phyloP scores from a whole-genome alignment of 2,329 filamentous ascomycete genomes.

The Cryphonectria japonica region DNA sequence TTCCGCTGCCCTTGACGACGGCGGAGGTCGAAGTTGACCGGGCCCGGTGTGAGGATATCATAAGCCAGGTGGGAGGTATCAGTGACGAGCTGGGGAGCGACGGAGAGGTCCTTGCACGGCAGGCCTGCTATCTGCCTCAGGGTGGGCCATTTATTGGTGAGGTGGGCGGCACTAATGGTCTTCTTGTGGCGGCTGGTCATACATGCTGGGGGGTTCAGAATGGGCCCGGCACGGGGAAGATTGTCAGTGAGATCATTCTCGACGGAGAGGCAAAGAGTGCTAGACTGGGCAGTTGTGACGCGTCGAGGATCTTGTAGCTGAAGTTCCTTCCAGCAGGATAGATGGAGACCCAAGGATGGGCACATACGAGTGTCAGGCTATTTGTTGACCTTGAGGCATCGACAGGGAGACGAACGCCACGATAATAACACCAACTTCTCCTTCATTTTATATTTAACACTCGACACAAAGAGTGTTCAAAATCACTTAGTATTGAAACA shows the following conservation, averaged over 20 bases:
- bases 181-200: conserved; percentile 73
- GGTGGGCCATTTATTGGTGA: conserved; percentile 72
- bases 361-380: no score
- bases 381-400: no score
- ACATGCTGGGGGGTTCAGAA: conserved; percentile 87
- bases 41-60: conserved; percentile 68
- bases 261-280: conserved; percentile 64
- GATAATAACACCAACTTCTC: no score
- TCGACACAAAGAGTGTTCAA: no score
- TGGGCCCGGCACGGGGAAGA: conserved; percentile 70
- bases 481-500: background rate
- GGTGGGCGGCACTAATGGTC: conserved; percentile 62
- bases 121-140: conserved; percentile 78
- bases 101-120: conserved; percentile 62
- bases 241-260: conserved; percentile 67
- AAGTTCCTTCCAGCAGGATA: no score
- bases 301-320: conserved; percentile 42
- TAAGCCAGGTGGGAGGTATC: conserved; percentile 63
- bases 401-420: no score
- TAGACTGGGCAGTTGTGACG: conserved; percentile 55
- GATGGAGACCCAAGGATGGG: background rate
- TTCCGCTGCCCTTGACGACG: conserved; percentile 64
- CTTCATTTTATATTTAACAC: no score
- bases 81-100: conserved; percentile 57
- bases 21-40: conserved; percentile 69